Base-by-base conservation (phyloP, 192 early-diverging fungal genomes). In the Chytriomyces confervae region DNA sequence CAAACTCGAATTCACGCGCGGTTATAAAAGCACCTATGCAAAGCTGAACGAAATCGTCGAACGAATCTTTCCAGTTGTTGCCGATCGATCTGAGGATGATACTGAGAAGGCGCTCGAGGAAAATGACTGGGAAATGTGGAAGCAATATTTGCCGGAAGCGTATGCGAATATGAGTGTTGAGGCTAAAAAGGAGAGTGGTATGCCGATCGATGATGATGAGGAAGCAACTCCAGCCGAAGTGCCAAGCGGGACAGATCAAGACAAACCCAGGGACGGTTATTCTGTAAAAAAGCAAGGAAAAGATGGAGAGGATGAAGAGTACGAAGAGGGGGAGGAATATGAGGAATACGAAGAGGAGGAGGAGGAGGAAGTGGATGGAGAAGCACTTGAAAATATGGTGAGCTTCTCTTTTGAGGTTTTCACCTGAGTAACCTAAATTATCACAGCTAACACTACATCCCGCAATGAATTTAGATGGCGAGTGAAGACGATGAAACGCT, bases 31-130 rank as follows among this genome's bases (percentile, higher is more conserved):
- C 67, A 81, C 53, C 7, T 89, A 98, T 70, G 82, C 94, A 61
- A 91, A 95, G 72, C 82, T 99, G 77, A 96, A 93, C 75, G 95
- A 96, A 67, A 83, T 97, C 69, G 96, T 97, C 16, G 96, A 99
- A 69, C 93, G 96, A 79, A 95, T 99, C 72, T 99, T 99, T 82
- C 97, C 77, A 2, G 45, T 50, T 7, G 75, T 72, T 60, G 5
- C 36, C 1, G 29, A 36, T 36, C 29, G 29, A 36, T 36, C 2
- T 1, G 29, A 36, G 29, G 29, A 36, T 1, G 29, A 36, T 0
- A 36, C 29, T 36, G 29, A 36, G 29, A 36, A 0, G 29, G 29
- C 29, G 29, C 29, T 11, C 6, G 75, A 76, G 10, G 65, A 61
- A 24, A 61, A 70, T 24, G 36, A 27, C 62, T 70, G 68, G 76